Conservation (phyloP, 495 filamentous ascomycete species). For the Geopyxis carbonaria region DNA sequence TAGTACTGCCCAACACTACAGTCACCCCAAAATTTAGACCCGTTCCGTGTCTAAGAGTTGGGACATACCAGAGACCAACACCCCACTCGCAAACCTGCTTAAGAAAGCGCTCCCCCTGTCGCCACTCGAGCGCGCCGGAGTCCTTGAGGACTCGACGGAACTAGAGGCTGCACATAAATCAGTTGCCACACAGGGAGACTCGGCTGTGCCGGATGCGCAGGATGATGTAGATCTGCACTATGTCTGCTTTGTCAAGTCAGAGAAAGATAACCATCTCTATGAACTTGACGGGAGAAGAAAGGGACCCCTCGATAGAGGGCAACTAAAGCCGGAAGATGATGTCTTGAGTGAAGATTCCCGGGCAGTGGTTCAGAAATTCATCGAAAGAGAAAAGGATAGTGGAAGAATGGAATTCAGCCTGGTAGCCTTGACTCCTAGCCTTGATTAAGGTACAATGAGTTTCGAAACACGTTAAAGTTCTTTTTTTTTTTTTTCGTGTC, state of each 20-base stretch:
- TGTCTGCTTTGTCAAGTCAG: constrained; percentile 65
- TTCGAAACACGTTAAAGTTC: no score
- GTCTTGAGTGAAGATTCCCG: constrained; percentile 49
- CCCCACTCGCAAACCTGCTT: constrained; percentile 19
- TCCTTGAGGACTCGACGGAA: constrained; percentile 54
- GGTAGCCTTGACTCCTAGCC: constrained; percentile 32
- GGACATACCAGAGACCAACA: constrained; percentile 27
- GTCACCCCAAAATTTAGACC: neutral
- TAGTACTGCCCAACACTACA: constrained; percentile 6
- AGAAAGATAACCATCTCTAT: constrained; percentile 52
- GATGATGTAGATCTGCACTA: constrained; percentile 64
- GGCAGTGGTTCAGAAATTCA: constrained; percentile 38
- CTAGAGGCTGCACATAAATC: constrained; percentile 56
- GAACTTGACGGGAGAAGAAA: constrained; percentile 64
- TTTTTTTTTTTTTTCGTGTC: no score
- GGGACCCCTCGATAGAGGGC: constrained; percentile 56
- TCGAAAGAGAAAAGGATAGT: constrained; percentile 35
- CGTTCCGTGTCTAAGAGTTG: neutral
- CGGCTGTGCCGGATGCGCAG: constrained; percentile 46
- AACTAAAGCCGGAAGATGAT: constrained; percentile 45
- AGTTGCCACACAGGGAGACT: constrained; percentile 56
- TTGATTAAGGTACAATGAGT: constrained; percentile 12
- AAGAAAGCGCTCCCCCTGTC: constrained; percentile 28
- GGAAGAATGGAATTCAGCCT: constrained; percentile 40
- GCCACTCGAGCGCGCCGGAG: constrained; percentile 42